These are phyloP conservation scores for Geum urbanum DNA, from an alignment of 306 rosid species.

Conservation along the genomic window DNA sequence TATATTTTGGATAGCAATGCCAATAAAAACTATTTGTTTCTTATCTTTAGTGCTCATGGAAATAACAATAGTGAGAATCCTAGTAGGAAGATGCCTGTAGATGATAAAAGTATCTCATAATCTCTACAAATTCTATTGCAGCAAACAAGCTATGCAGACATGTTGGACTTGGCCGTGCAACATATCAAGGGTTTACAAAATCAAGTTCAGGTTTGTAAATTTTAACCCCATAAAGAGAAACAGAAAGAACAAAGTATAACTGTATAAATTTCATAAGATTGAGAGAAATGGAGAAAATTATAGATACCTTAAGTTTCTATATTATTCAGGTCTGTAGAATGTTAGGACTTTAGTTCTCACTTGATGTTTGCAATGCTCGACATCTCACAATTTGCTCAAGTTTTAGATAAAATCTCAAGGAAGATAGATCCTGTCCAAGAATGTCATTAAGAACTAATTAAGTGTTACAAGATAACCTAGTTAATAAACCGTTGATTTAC, in stretches of 20 bases:
- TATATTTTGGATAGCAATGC: background rate
- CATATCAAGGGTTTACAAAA: slow-evolving; percentile 92
- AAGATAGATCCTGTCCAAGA: background rate
- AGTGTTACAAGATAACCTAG: background rate
- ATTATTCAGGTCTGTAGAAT: background rate
- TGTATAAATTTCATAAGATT: background rate
- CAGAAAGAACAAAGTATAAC: background rate
- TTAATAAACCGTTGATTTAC: background rate
- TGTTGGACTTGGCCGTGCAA: slow-evolving; percentile 96
- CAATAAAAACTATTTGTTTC: background rate
- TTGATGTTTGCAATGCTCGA: background rate
- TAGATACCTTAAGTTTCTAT: background rate
- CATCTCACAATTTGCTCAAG: background rate
- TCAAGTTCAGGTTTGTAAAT: slow-evolving; percentile 76
- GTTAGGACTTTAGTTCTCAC: background rate
- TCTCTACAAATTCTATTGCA: slow-evolving; percentile 32
- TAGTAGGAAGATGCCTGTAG: background rate
- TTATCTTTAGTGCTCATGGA: background rate
- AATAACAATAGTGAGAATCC: background rate
- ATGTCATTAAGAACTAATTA: background rate
- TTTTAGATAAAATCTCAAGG: background rate
- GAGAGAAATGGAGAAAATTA: background rate
- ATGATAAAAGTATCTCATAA: background rate
- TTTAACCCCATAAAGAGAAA: background rate
- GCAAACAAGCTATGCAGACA: slow-evolving; percentile 99